Conservation (phyloP, 73 alveolate genomes). For the Breviolum minutum region DNA sequence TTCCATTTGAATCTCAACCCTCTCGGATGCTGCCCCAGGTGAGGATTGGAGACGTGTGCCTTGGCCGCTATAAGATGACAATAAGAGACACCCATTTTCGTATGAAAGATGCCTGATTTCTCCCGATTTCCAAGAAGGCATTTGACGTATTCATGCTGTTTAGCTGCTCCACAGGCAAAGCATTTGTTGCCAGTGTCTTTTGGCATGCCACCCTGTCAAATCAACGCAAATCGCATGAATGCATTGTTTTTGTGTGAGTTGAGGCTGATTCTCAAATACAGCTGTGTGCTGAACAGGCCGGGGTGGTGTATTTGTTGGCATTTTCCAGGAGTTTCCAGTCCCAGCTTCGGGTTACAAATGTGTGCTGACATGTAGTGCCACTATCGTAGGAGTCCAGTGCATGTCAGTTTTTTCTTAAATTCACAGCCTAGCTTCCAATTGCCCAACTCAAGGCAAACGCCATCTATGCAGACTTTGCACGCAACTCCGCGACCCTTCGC, state of each 20-base stretch:
- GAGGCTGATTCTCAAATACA: slow-evolving; percentile 73
- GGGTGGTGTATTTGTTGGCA: background rate
- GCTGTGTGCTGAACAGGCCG: slow-evolving; percentile 83
- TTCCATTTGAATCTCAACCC: no score
- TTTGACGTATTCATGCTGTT: no score
- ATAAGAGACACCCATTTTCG: background rate
- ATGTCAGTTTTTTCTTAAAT: no score
- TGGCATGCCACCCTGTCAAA: no score
- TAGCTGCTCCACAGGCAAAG: no score
- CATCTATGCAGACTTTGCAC: slow-evolving; percentile 47
- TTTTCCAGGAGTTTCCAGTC: background rate
- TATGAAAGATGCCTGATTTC: background rate
- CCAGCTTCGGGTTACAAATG: background rate
- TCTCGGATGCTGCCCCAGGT: background rate
- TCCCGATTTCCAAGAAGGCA: background rate
- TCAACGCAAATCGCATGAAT: no score
- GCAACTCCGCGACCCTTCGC: slow-evolving; percentile 56
- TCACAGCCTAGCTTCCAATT: background rate
- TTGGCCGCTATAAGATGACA: background rate
- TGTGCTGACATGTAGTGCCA: background rate
- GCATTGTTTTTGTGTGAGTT: background rate
- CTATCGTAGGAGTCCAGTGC: no score
- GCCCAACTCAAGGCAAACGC: slow-evolving; percentile 12
- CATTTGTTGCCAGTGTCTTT: no score
- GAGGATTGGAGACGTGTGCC: slow-evolving; percentile 20